These are phyloP conservation scores for Huntiella decipiens DNA, from an alignment of 2,329 filamentous ascomycete species.

Conservation along the genomic window DNA sequence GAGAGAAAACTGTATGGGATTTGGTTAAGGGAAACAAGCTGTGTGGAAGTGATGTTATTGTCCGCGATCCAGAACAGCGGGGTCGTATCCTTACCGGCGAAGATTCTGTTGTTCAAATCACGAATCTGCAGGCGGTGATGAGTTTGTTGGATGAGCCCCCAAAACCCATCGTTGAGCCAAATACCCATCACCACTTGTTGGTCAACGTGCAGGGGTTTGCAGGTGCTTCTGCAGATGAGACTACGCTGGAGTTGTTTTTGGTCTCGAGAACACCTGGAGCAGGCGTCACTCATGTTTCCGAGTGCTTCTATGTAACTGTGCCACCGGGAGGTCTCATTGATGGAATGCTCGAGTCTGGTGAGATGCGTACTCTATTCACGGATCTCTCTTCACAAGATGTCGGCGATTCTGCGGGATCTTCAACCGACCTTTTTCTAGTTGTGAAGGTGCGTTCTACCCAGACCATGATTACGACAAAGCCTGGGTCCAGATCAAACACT, in stretches of 20 bases:
- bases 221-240: conserved; percentile 55
- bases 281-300: conserved; percentile 50
- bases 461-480: conserved; percentile 26
- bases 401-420: conserved; percentile 39
- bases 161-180: conserved; percentile 44
- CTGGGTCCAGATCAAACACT: conserved; percentile 32
- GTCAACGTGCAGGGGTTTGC: conserved; percentile 71
- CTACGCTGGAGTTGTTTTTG: conserved; percentile 59
- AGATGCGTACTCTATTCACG: conserved; percentile 70
- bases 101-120: conserved; percentile 81
- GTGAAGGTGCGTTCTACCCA: conserved; percentile 53
- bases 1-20: conserved; percentile 90
- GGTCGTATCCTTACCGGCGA: conserved; percentile 79
- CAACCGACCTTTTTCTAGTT: conserved; percentile 63
- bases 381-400: conserved; percentile 65
- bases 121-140: conserved; percentile 87
- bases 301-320: conserved; percentile 64
- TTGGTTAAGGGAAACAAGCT: conserved; percentile 87
- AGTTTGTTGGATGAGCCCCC: conserved; percentile 77
- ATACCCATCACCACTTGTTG: conserved; percentile 59
- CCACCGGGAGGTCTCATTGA: conserved; percentile 54
- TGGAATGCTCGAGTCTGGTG: conserved; percentile 42
- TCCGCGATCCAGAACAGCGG: conserved; percentile 66
- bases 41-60: conserved; percentile 82
- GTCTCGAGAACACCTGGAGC: conserved; percentile 51